These are phyloP conservation scores for Mycena sp. DNA, from an alignment of 1,284 basidiomycete genomes.

Conservation along the genomic window DNA sequence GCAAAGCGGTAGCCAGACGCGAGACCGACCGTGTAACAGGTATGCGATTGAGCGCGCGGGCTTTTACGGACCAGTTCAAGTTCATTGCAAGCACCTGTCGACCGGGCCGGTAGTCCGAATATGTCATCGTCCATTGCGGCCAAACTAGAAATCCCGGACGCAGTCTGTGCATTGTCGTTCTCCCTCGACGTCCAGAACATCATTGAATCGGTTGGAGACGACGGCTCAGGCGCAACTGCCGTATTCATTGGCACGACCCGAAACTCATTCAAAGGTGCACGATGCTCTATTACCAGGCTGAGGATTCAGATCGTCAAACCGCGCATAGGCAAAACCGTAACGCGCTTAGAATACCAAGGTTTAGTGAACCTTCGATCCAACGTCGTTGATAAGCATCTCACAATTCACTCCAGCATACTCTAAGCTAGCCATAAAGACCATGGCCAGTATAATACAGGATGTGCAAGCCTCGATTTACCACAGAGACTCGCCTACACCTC, in stretches of 20 bases:
- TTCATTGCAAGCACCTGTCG: too few relatives aligned
- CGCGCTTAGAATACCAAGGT: slow-evolving; percentile 32
- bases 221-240: slow-evolving; percentile 75
- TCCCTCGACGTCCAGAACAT: slow-evolving; percentile 65
- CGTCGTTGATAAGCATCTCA: not conserved
- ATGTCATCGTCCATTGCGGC: slow-evolving; percentile 18
- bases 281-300: not conserved
- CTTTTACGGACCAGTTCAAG: too few relatives aligned
- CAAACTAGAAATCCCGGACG: slow-evolving; percentile 10
- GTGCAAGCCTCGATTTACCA: slow-evolving; percentile 54
- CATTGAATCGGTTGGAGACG: slow-evolving; percentile 66
- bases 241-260: slow-evolving; percentile 68
- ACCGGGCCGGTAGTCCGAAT: not conserved
- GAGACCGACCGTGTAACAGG: slow-evolving; percentile 8
- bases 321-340: slow-evolving; percentile 61
- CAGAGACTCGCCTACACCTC: slow-evolving; percentile 46
- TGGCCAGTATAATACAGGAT: slow-evolving; percentile 65
- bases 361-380: slow-evolving; percentile 63
- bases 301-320: not conserved
- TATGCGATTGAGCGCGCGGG: not conserved
- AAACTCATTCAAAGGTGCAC: slow-evolving; percentile 59
- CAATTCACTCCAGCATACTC: slow-evolving; percentile 65
- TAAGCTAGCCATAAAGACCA: slow-evolving; percentile 83
- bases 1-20: slow-evolving; percentile 27
- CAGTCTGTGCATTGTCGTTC: slow-evolving; percentile 7